Evolutionary conservation across 306 rosid genomes (phyloP), one percentile per base, ranked within the genome.

Genomic region (Crotalaria pallida): DNA sequence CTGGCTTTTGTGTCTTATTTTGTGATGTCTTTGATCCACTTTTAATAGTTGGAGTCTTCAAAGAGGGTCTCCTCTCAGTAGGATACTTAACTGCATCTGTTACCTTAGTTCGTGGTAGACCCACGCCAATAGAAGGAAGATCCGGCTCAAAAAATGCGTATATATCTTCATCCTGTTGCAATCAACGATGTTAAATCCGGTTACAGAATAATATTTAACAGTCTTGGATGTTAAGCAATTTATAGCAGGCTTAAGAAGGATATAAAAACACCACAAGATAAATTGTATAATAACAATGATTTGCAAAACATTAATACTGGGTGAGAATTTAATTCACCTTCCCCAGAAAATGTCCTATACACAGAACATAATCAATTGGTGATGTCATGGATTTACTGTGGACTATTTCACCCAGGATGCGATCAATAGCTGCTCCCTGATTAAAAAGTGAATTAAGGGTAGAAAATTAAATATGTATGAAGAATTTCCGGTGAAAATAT

Each of bases 401-500:
- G 73, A 94, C 91, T 53, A 94, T 91, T 88, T 94, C 98, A 72
- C 97, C 97, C 67, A 94, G 56, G 67, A 94, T 94, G 63, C 98
- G 96, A 77, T 94, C 98, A 60, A 94, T 89, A 45, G 99, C 99
- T 50, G 99, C 96, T 75, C 99, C 99, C 97, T 95, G 79, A 71
- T 70, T 52, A 21, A 44, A 67, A 23, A 27, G 52, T 69, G 45
- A 16, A 2, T 50, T 27, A 55, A 41, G 29, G 23, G 33, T 8
- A 59, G 27, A 72, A 8, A 47, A 55, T 65, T 26, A 76, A 23
- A 52, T 8, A 74, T 10, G 55, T 6, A 26, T 48, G 19, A 69
- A 66, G 73, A 45, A 13, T 60, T 17, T 63, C 49, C 53, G 59
- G 31, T 15, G 21, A 73, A 44, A 68, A 59, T 15, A 21, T 40